Base-by-base conservation (phyloP, 306 rosid species). In the Quercus cerris region DNA sequence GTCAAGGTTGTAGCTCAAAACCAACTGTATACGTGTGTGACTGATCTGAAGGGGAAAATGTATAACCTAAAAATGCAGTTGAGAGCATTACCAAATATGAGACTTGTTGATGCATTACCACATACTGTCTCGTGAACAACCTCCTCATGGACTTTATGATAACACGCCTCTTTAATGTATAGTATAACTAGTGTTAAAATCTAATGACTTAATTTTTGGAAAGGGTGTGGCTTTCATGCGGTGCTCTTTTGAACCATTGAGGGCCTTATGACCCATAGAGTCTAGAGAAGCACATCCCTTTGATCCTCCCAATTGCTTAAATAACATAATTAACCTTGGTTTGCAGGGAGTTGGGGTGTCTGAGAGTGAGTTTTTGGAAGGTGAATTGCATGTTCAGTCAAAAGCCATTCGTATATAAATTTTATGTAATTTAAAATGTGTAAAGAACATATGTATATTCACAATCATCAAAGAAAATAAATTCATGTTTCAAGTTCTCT, bases 311-410 rank as follows among this genome's bases (percentile, higher is more conserved):
- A 8, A 56, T 13, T 30, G 5, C 38, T 57, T 57, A 33, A 55
- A 68, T 56, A 8, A 56, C 19, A 38, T 11, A 5, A 20, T 22
- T 19, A 14, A 33, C 20, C 6, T 57, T 7, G 19, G 27, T 61
- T 77, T 74, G 61, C 83, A 69, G 82, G 72, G 33, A 28, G 77
- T 17, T 7, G 12, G 6, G 33, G 15, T n/a, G 33, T 38, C 56
- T 70, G 74, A 17, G 25, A 7, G 6, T 12, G 82, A 82, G 35
- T 13, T 23, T 56, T 28, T 46, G 57, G 66, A 19, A 67, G 49
- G 71, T 49, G 81, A 44, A 19, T 77, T 62, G 10, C 64, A 64
- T 70, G 25, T 63, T 38, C 78, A 73, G 54, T 66, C 56, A 56
- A 56, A 51, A 77, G 78, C 72, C 30, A 56, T 49, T 4, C 31